Evolutionary conservation across 2,329 filamentous ascomycete genomes (phyloP), one percentile per base, ranked within the genome.

Genomic region (Bipolaris bicolor): DNA sequence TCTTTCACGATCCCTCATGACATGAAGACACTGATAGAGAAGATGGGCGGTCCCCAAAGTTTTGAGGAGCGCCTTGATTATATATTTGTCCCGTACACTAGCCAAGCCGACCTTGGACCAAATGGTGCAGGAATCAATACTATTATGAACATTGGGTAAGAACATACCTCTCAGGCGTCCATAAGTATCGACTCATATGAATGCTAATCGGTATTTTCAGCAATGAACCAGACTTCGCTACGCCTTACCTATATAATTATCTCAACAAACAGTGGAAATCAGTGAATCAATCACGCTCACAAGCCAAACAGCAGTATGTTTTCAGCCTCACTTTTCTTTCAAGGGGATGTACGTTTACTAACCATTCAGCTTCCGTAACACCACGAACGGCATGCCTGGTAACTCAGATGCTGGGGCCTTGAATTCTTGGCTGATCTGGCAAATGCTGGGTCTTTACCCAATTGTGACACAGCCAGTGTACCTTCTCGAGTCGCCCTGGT

Each of bases 381-480:
- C 47, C 0, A 62, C 66, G 1, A 69, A 72, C 16, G 78, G 78
- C 1, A 68, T 79, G 5, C 78, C 78, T 1, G 78, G 78, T 0
- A 80, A 80, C 47, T 77, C 70, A 18, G 78, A 79, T 57, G 76
- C 75, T 4, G 78, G 80, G 0, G 78, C 79, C 1, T 71, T 82
- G 60, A 78, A 80, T 43, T 78, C 75, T n/a, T 82, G 80, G 81
- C 69, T 82, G 1, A 65, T 82, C 3, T 82, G 78, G 76, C 75
- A 80, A 49, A 73, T 77, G 72, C 57, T 82, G 0, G 80, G 81
- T 1, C 66, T 81, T 6, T 81, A 80, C 55, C 78, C 79, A 0
- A 69, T 90, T 54, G 88, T 86, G 0, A 87, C 86, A 0, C 87
- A 90, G 76, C 86, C 86, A 0, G 87, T 85, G 0, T 90, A 89